Percentiles rank a stretch among this genome's conserved stretches.
These are phyloP conservation scores for Coelastrella sp. DNA, from an alignment of 139 green algal genomes.

Conservation along the genomic window DNA sequence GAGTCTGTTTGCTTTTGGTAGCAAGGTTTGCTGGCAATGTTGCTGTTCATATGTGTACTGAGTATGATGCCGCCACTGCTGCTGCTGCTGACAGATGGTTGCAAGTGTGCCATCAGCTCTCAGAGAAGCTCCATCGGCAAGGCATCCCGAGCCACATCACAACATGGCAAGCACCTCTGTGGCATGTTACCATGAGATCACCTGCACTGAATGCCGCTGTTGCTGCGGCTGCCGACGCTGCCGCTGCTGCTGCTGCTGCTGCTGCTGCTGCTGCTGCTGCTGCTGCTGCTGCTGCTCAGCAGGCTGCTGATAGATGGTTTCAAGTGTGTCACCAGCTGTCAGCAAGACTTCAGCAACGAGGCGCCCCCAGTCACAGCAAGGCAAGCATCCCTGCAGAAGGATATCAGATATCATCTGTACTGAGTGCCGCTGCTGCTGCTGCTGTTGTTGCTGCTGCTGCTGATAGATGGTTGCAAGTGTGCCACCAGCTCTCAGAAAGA, in stretches of 20 bases:
- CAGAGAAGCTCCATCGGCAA: neutral
- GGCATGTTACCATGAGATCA: neutral
- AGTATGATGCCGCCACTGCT: neutral
- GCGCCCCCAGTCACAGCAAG: too few relatives aligned
- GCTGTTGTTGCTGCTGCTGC: neutral
- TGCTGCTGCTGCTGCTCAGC: neutral
- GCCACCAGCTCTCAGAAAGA: slow-evolving; percentile 16
- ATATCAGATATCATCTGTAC: neutral
- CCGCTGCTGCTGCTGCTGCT: too few relatives aligned
- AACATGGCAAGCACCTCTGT: too few relatives aligned
- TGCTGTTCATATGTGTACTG: neutral
- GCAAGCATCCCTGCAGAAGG: too few relatives aligned
- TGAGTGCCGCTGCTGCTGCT: neutral
- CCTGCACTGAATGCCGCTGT: too few relatives aligned
- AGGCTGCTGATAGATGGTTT: too few relatives aligned
- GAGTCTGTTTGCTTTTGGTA: neutral
- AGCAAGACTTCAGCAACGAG: too few relatives aligned
- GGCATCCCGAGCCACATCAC: neutral
- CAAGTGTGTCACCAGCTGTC: too few relatives aligned
- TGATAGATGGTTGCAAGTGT: slow-evolving; percentile 28
- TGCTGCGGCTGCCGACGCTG: neutral
- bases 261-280: too few relatives aligned
- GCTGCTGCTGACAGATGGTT: slow-evolving; percentile 21
- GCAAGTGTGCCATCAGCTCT: neutral
- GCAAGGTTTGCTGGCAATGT: neutral